These are phyloP conservation scores for Penicillium oxalicum DNA, from an alignment of 2,329 filamentous ascomycete species.

Conservation along the genomic window DNA sequence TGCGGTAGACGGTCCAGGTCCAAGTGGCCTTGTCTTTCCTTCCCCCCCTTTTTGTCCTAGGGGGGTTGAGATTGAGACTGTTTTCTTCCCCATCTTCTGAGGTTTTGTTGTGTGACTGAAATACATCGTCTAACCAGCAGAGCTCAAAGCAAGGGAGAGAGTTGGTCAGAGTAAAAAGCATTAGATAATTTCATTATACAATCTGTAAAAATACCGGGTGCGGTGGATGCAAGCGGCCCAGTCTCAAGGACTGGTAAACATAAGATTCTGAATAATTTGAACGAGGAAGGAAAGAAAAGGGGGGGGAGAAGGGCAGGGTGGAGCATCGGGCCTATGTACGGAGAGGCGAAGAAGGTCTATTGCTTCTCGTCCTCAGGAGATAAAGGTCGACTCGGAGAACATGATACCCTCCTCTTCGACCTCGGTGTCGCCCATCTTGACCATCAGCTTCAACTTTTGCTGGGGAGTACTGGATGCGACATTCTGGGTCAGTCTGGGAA, in stretches of 20 bases:
- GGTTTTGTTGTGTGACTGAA: too few relatives aligned
- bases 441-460: constrained; percentile 64
- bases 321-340: constrained; percentile 23
- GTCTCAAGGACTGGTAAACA: constrained; percentile 14
- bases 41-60: too few relatives aligned
- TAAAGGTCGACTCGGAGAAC: constrained; percentile 94
- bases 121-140: too few relatives aligned
- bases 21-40: too few relatives aligned
- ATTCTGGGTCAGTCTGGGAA: neutral
- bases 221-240: constrained; percentile 14
- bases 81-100: too few relatives aligned
- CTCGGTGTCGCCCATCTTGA: constrained; percentile 78
- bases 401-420: constrained; percentile 69
- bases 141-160: too few relatives aligned
- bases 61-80: too few relatives aligned
- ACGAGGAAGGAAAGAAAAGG: constrained; percentile 13
- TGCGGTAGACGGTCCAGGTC: too few relatives aligned
- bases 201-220: constrained; percentile 19
- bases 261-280: constrained; percentile 27
- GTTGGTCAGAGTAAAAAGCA: constrained; percentile 21
- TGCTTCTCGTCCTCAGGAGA: constrained; percentile 52
- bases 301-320: constrained; percentile 19
- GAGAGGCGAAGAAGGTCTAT: constrained; percentile 6
- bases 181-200: constrained; percentile 26
- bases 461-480: constrained; percentile 59